These are phyloP conservation scores for Cercospora sojina DNA, from an alignment of 2,329 filamentous ascomycete genomes.

Conservation along the genomic window DNA sequence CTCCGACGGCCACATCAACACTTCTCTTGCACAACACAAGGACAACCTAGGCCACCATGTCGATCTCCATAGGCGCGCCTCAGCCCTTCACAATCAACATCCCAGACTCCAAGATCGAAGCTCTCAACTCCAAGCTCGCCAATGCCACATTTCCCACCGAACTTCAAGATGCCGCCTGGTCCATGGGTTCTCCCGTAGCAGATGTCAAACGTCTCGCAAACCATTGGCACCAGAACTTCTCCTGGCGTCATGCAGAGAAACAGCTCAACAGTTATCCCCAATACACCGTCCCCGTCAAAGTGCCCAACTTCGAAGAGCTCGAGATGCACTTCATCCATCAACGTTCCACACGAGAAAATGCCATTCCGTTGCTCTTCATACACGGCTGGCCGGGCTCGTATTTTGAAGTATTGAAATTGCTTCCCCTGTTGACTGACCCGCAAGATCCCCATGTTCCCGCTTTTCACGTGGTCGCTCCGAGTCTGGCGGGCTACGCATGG, in stretches of 20 bases:
- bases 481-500: constrained; percentile 49
- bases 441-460: constrained; percentile 32
- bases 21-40: background rate
- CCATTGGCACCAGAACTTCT: constrained; percentile 56
- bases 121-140: constrained; percentile 56
- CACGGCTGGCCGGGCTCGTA: constrained; percentile 71
- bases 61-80: constrained; percentile 6
- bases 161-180: constrained; percentile 51
- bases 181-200: constrained; percentile 57
- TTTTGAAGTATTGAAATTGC: constrained; percentile 62
- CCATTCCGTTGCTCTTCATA: constrained; percentile 65
- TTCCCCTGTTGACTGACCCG: constrained; percentile 47
- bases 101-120: constrained; percentile 50
- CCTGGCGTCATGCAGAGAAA: constrained; percentile 53
- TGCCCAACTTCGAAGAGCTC: constrained; percentile 46
- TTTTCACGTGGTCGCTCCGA: constrained; percentile 52
- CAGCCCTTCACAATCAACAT: constrained; percentile 50
- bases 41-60: background rate
- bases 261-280: constrained; percentile 52
- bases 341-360: constrained; percentile 49
- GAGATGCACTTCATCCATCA: constrained; percentile 66
- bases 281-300: constrained; percentile 46
- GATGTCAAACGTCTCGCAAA: constrained; percentile 58
- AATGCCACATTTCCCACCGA: constrained; percentile 57
- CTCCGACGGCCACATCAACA: background rate